These are phyloP conservation scores for Trichophyton benhamiae DNA, from an alignment of 2,329 filamentous ascomycete species.

Conservation along the genomic window DNA sequence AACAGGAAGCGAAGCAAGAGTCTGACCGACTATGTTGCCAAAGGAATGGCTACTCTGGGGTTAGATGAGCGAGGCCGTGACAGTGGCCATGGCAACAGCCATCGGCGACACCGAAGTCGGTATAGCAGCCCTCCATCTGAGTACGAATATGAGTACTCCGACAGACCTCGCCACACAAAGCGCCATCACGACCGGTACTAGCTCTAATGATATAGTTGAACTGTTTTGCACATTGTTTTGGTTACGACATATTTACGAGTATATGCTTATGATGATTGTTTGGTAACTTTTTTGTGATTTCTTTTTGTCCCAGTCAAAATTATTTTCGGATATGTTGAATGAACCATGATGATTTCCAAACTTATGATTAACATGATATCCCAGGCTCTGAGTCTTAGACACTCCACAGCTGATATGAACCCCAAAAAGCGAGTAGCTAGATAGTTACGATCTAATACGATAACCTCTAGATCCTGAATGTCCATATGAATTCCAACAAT, in stretches of 20 bases:
- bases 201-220: neutral
- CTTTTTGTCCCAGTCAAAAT: neutral
- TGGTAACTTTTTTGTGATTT: neutral
- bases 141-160: slow-evolving; percentile 29
- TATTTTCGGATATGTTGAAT: neutral
- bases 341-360: neutral
- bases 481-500: too few species aligned
- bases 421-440: neutral
- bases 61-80: slow-evolving; percentile 21
- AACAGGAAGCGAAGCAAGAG: slow-evolving; percentile 35
- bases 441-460: neutral
- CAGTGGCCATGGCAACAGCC: slow-evolving; percentile 18
- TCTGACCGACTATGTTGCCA: slow-evolving; percentile 33
- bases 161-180: slow-evolving; percentile 18
- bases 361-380: neutral
- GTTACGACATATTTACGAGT: neutral
- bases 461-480: too few species aligned
- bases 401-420: neutral
- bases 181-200: neutral
- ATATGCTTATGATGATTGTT: neutral
- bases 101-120: slow-evolving; percentile 19
- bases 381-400: neutral
- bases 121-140: slow-evolving; percentile 21
- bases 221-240: neutral
- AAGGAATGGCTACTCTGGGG: slow-evolving; percentile 35